Conservation (phyloP, 176 grass and related monocot species). For the Metroxylon sagu region DNA sequence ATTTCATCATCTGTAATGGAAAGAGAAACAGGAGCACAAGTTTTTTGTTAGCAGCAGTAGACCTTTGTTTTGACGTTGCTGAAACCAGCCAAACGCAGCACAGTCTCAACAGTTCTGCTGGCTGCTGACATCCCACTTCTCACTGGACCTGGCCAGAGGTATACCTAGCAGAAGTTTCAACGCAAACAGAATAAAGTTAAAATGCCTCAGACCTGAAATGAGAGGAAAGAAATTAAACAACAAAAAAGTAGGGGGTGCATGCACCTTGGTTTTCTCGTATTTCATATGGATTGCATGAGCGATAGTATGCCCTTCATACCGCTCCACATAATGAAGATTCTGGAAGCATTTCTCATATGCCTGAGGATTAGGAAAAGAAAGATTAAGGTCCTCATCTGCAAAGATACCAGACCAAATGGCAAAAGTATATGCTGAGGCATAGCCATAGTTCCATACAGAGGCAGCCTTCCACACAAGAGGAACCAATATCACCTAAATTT, state of each 20-base stretch:
- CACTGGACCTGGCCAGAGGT: slow-evolving; percentile 77
- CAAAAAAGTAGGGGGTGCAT: not conserved
- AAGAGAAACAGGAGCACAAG: not conserved
- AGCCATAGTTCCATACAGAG: too few species aligned
- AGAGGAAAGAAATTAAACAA: too few species aligned
- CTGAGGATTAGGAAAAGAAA: slow-evolving; percentile 32
- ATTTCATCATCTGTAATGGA: slow-evolving; percentile 2
- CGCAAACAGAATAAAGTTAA: too few species aligned
- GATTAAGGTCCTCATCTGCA: too few species aligned
- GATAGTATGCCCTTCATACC: slow-evolving; percentile 90
- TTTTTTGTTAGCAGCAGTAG: not conserved
- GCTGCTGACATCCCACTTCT: slow-evolving; percentile 65
- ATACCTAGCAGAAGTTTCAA: slow-evolving; percentile 36
- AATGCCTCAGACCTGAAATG: too few species aligned
- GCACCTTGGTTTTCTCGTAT: slow-evolving; percentile 96
- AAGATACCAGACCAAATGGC: too few species aligned
- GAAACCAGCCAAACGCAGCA: slow-evolving; percentile 78
- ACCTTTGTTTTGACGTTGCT: slow-evolving; percentile 89
- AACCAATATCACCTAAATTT: too few species aligned
- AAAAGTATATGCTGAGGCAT: too few species aligned
- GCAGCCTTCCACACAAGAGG: too few species aligned
- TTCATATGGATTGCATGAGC: slow-evolving; percentile 86
- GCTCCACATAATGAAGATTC: slow-evolving; percentile 91
- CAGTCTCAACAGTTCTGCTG: slow-evolving; percentile 66
- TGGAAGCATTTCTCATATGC: slow-evolving; percentile 99